These are phyloP conservation scores for Neoascochyta sp. DNA, from an alignment of 2,329 filamentous ascomycete species.

Conservation along the genomic window DNA sequence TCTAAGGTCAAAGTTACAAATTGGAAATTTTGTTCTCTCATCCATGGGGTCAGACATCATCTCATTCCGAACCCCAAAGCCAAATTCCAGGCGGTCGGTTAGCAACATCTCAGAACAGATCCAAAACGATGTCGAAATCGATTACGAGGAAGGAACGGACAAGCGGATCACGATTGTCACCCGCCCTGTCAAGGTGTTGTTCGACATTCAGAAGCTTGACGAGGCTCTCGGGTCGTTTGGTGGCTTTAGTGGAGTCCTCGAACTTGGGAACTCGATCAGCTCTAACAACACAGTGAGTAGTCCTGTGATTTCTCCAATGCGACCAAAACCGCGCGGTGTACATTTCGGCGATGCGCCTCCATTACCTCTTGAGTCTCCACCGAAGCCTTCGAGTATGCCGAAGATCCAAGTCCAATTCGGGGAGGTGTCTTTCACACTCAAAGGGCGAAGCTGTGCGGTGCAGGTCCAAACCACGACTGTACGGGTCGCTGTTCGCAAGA, in stretches of 20 bases:
- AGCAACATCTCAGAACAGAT: conserved; percentile 21
- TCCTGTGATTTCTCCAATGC: conserved; percentile 30
- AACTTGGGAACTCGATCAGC: conserved; percentile 78
- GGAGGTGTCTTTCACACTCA: conserved; percentile 70
- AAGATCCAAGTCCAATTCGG: conserved; percentile 77
- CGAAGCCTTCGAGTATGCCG: conserved; percentile 17
- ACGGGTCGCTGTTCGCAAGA: conserved; percentile 72
- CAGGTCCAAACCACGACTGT: conserved; percentile 74
- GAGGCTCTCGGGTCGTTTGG: conserved; percentile 87
- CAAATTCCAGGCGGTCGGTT: conserved; percentile 24
- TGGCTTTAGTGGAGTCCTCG: conserved; percentile 84
- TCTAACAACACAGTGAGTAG: conserved; percentile 59
- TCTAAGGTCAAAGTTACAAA: conserved; percentile 21
- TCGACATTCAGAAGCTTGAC: conserved; percentile 78
- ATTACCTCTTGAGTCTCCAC: conserved; percentile 9
- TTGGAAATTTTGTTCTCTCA: conserved; percentile 47
- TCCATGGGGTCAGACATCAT: conserved; percentile 50
- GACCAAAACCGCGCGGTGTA: conserved; percentile 47
- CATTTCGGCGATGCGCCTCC: conserved; percentile 54
- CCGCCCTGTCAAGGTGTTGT: conserved; percentile 67
- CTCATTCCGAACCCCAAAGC: conserved; percentile 44
- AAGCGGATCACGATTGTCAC: conserved; percentile 62
- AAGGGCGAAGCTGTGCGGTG: conserved; percentile 72
- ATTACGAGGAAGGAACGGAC: conserved; percentile 29
- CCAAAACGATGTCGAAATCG: conserved; percentile 31